Evolutionary conservation across 345 rosid genomes (phyloP).

Genomic region (Sisymbrium altissimum): DNA sequence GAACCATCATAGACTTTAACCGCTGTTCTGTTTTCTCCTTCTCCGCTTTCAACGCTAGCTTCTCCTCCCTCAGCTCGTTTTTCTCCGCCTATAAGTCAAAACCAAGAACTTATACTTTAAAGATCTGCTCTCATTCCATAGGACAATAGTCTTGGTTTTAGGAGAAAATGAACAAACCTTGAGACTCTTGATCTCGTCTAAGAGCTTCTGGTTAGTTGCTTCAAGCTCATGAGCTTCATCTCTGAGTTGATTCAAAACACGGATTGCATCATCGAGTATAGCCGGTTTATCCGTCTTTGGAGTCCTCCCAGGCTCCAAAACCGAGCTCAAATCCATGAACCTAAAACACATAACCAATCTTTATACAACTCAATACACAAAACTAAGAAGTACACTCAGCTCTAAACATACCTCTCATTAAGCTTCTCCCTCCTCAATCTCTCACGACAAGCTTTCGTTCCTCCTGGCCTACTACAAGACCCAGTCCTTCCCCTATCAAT

Average conservation of each 20-base stretch:
- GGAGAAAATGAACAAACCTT: slow-evolving; percentile 48
- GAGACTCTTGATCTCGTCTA: slow-evolving; percentile 71
- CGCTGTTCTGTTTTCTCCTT: slow-evolving; percentile 76
- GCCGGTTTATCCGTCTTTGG: slow-evolving; percentile 81
- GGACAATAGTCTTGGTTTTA: not conserved
- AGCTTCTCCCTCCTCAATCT: slow-evolving; percentile 80
- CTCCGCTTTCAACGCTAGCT: slow-evolving; percentile 69
- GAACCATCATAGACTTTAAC: slow-evolving; percentile 54
- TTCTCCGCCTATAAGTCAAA: slow-evolving; percentile 62
- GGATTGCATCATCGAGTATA: slow-evolving; percentile 78
- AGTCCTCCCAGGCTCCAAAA: slow-evolving; percentile 81
- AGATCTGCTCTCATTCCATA: not conserved
- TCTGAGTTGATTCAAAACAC: slow-evolving; percentile 72
- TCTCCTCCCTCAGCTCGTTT: slow-evolving; percentile 83
- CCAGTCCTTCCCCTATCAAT: slow-evolving; percentile 21
- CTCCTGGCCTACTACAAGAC: slow-evolving; percentile 24
- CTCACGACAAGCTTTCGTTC: slow-evolving; percentile 81
- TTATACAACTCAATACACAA: not conserved
- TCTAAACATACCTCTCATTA: slow-evolving; percentile 56
- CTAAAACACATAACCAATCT: slow-evolving; percentile 30
- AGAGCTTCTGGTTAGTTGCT: slow-evolving; percentile 73
- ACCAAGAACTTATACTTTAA: not conserved
- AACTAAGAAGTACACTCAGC: not conserved
- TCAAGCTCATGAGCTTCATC: slow-evolving; percentile 70
- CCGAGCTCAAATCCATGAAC: slow-evolving; percentile 73